Evolutionary conservation across 1,139 yeast genomes (phyloP).

Genomic region (Pichiaceae sp.): DNA sequence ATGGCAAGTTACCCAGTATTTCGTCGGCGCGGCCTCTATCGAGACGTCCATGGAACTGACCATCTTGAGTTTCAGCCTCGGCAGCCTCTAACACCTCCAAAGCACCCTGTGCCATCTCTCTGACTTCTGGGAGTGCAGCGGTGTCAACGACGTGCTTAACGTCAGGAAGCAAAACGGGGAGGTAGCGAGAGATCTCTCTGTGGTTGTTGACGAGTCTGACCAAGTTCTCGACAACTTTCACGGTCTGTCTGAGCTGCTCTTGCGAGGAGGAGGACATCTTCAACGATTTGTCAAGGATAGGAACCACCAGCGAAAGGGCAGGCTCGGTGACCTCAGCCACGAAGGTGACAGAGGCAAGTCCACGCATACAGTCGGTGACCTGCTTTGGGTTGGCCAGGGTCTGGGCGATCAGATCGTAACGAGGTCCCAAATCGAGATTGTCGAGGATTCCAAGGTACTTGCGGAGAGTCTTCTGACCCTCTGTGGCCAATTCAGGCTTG

Average conservation of each 20-base stretch:
- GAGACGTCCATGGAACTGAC: conserved; percentile 71
- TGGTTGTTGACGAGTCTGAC: conserved; percentile 93
- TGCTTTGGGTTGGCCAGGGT: conserved; percentile 86
- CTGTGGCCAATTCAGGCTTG: conserved; percentile 90
- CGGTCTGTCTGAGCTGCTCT: conserved; percentile 94
- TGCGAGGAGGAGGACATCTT: conserved; percentile 86
- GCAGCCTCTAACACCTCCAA: conserved; percentile 75
- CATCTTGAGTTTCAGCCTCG: conserved; percentile 55
- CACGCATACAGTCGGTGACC: conserved; percentile 83
- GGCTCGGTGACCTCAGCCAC: conserved; percentile 99
- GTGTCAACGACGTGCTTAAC: conserved; percentile 80
- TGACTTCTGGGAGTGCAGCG: conserved; percentile 93
- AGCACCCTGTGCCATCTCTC: conserved; percentile 88
- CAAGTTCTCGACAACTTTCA: conserved; percentile 90
- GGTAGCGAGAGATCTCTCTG: conserved; percentile 79
- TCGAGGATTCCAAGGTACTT: conserved; percentile 77
- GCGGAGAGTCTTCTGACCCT: conserved; percentile 63
- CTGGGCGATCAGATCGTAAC: conserved; percentile 76
- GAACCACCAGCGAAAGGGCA: conserved; percentile 81
- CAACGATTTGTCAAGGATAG: conserved; percentile 85
- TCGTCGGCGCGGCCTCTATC: conserved; percentile 44
- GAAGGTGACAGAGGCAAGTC: conserved; percentile 87
- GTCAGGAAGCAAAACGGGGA: conserved; percentile 85
- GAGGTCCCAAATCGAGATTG: conserved; percentile 83
- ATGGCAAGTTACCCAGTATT: conserved; percentile 33